Evolutionary conservation across 352 stramenopile genomes (phyloP).

Genomic region (Plasmopara viticola): DNA sequence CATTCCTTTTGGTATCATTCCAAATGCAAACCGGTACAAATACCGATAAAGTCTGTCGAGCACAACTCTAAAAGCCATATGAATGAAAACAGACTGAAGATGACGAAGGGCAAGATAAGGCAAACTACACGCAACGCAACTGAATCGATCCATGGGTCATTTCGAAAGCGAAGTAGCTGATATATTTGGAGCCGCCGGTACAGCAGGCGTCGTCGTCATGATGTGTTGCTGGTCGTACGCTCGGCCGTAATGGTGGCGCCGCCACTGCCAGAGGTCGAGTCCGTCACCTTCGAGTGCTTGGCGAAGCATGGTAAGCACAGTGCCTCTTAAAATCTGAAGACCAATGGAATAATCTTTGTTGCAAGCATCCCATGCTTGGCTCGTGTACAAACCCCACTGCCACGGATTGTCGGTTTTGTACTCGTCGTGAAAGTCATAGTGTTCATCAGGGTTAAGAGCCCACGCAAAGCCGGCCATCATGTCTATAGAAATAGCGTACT

Average conservation of each 20-base stretch:
- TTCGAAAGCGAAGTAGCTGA: conserved; percentile 26
- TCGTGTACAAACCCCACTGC: conserved; percentile 69
- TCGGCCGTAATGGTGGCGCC: conserved; percentile 24
- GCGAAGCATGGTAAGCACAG: conserved; percentile 69
- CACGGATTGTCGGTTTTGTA: conserved; percentile 53
- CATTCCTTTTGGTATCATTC: no score
- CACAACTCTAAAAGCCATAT: no score
- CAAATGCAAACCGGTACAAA: no score
- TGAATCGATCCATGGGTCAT: conserved; percentile 5
- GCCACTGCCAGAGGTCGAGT: conserved; percentile 24
- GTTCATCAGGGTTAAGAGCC: conserved; percentile 70
- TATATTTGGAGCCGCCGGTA: conserved; percentile 13
- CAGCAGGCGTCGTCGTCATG: conserved; percentile 18
- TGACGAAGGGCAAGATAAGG: no score
- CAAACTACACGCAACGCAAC: no score
- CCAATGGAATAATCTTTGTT: conserved; percentile 65
- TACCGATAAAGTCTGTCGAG: no score
- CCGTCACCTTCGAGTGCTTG: conserved; percentile 27
- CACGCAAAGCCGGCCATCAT: conserved; percentile 77
- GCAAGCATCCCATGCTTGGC: conserved; percentile 56
- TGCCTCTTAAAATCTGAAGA: conserved; percentile 60
- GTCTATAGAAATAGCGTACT: conserved; percentile 53
- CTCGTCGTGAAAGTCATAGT: conserved; percentile 73
- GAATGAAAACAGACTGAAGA: no score
- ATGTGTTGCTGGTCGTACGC: conserved; percentile 14